These are phyloP conservation scores for Trapa bicornis DNA, from an alignment of 345 rosid genomes.

Conservation along the genomic window DNA sequence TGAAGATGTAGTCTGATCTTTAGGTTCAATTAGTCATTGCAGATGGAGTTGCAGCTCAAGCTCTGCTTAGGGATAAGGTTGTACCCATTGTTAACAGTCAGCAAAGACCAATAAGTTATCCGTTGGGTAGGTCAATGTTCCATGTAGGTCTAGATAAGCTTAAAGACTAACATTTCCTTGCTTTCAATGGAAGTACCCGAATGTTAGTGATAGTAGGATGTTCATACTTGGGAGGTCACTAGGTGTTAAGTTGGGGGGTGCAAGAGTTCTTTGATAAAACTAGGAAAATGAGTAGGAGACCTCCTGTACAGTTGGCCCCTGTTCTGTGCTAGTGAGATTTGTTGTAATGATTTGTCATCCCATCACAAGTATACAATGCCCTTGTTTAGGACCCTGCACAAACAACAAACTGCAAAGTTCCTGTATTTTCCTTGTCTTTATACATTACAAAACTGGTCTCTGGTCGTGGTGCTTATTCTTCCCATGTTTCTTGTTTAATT, in stretches of 20 bases:
- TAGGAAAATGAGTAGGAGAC: constrained; percentile 1
- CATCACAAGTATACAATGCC: background rate
- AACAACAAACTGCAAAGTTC: background rate
- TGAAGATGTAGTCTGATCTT: constrained; percentile 6
- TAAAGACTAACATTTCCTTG: background rate
- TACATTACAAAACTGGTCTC: background rate
- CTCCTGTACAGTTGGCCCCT: constrained; percentile 2
- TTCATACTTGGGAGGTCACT: background rate
- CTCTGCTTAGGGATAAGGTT: background rate
- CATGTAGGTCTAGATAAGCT: background rate
- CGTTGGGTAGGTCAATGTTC: background rate
- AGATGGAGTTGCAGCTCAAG: background rate
- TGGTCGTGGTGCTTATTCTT: too few relatives aligned
- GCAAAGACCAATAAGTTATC: background rate
- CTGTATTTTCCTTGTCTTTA: background rate
- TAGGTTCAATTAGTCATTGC: background rate
- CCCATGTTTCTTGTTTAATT: too few relatives aligned
- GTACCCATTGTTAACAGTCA: background rate
- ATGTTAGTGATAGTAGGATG: background rate
- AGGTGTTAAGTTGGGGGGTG: background rate
- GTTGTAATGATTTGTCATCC: background rate
- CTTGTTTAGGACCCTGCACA: background rate
- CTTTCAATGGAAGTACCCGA: background rate
- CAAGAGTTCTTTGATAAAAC: background rate
- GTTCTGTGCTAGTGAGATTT: background rate